Evolutionary conservation across 352 stramenopile genomes (phyloP), one percentile per base, ranked within the genome.

Genomic region (Aphanomyces cochlioides): DNA sequence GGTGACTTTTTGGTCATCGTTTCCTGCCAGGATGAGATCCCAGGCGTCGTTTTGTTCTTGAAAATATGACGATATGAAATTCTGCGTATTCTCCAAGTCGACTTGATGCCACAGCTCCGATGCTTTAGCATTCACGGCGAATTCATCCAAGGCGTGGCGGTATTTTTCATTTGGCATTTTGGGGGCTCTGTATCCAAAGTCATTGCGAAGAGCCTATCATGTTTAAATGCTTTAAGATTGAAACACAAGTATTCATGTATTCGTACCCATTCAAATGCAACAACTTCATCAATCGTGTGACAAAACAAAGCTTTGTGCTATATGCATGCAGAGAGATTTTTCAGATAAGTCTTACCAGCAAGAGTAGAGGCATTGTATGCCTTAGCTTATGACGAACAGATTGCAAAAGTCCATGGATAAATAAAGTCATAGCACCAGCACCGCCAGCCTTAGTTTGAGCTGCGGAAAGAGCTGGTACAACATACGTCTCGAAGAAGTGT

Each of bases 251-350:
- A 28, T 28, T 28, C 28, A 28, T 28, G 28, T 28, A 28, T 28
- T 28, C 2, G 38, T 56, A 70, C 64, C 48, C 50, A 59, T 70
- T 70, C 64, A 61, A 70, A 70, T 4, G 21, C 64, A 15, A 70
- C 64, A n/a, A 70, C 50, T 61, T 70, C 64, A 45, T 70, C 64
- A 28, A 70, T 43, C 3, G 64, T 54, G 39, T 70, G 64, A 41
- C 64, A 70, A 15, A 70, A 34, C 10, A 70, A 36, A 8, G 48
- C 1, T 37, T 70, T 70, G 64, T 50, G 61, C 64, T 70, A 61
- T 5, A 8, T 15, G 3, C 17, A 67, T 39, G 41, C 28, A 50
- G 41, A 38, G 53, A 67, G 12, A 37, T 58, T 34, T 7, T 19
- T 15, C 53, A 12, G 5, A 28, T 34, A 13, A 28, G 57, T n/a